phyloP scores from a whole-genome alignment of 2,329 filamentous ascomycete species.

The Cytospora piceicola region DNA sequence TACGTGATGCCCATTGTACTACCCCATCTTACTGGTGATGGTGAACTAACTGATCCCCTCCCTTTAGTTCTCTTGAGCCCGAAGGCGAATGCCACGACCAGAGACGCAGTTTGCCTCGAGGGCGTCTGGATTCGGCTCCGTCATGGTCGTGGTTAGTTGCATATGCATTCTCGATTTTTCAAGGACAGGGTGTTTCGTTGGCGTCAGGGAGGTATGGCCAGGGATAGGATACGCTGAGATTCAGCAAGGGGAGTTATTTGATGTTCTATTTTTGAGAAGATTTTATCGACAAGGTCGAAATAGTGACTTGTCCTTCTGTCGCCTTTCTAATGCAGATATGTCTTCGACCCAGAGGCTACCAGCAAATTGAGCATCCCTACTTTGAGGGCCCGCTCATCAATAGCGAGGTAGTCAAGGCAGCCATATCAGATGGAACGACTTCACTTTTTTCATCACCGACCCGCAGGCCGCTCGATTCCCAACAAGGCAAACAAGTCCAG shows the following conservation, averaged over 20 bases:
- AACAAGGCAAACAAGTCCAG: conserved; percentile 56
- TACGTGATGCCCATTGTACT: conserved; percentile 43
- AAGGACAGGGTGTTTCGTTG: conserved; percentile 25
- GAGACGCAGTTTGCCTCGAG: background rate
- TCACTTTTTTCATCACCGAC: conserved; percentile 10
- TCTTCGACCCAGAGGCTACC: conserved; percentile 3
- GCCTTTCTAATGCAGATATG: conserved; percentile 9
- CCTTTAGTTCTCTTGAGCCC: conserved; percentile 38
- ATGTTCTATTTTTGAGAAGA: conserved; percentile 1
- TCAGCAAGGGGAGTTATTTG: conserved; percentile 23
- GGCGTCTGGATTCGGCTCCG: background rate
- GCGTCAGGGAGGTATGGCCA: conserved; percentile 26
- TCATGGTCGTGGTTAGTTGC: conserved; percentile 4
- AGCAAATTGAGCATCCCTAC: conserved; percentile 2
- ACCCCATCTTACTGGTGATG: conserved; percentile 33
- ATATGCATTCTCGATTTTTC: conserved; percentile 9
- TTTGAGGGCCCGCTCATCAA: background rate
- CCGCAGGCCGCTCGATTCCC: conserved; percentile 43
- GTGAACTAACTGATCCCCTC: conserved; percentile 17
- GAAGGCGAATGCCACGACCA: background rate
- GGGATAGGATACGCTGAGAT: conserved; percentile 23
- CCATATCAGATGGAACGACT: background rate
- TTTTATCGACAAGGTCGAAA: background rate
- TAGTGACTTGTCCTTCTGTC: conserved; percentile 1
- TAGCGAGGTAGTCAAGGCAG: background rate